Conservation (phyloP, 2,329 filamentous ascomycete genomes). For the Penicillium sp. region DNA sequence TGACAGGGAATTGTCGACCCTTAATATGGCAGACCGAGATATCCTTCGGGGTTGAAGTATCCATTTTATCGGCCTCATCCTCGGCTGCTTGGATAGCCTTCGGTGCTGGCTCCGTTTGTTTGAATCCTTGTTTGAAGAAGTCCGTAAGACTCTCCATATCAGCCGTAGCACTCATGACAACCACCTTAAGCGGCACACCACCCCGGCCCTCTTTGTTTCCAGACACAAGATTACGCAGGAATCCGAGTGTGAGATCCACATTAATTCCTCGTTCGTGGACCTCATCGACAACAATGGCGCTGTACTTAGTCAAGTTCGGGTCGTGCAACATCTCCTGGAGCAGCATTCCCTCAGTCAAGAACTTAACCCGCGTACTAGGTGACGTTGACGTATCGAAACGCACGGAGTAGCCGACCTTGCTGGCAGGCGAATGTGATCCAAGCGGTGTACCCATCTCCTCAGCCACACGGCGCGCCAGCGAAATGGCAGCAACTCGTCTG, state of each 20-base stretch:
- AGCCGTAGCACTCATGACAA: constrained; percentile 96
- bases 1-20: constrained; percentile 83
- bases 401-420: constrained; percentile 84
- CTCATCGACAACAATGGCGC: constrained; percentile 88
- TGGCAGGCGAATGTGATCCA: constrained; percentile 56
- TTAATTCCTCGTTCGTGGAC: constrained; percentile 95
- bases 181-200: constrained; percentile 75
- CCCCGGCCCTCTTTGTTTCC: constrained; percentile 59
- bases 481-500: constrained; percentile 87
- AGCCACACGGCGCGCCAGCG: constrained; percentile 81
- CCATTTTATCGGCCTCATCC: constrained; percentile 8
- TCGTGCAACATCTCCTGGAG: constrained; percentile 90
- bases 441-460: constrained; percentile 71
- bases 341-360: constrained; percentile 92
- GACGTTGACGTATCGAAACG: constrained; percentile 87
- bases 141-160: constrained; percentile 73
- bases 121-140: constrained; percentile 61
- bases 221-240: constrained; percentile 73
- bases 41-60: constrained; percentile 45
- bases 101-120: constrained; percentile 5
- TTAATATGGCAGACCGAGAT: constrained; percentile 67
- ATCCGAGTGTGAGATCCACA: constrained; percentile 86
- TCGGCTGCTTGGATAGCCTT: constrained; percentile 8
- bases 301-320: constrained; percentile 77
- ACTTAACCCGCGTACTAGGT: constrained; percentile 84